phyloP scores from a whole-genome alignment of 441 rosid genomes.

The Heliophila coronopifolia region DNA sequence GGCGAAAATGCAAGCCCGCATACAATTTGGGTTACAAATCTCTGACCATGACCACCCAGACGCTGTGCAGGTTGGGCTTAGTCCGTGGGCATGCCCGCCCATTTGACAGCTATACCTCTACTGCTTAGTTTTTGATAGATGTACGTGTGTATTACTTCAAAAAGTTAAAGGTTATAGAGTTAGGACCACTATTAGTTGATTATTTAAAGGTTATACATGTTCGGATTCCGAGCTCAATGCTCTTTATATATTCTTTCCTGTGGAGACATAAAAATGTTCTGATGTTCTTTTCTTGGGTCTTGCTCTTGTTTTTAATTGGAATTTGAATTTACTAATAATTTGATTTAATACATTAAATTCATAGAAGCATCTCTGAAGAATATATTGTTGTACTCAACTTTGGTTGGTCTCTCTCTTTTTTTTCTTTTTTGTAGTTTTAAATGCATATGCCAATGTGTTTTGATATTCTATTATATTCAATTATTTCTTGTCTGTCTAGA shows the following conservation, averaged over 20 bases:
- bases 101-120: no score
- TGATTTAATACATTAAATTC: neutral
- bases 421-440: neutral
- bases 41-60: no score
- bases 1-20: no score
- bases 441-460: neutral
- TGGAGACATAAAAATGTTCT: neutral
- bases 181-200: neutral
- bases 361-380: neutral
- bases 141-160: neutral
- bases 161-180: neutral
- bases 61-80: no score
- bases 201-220: neutral
- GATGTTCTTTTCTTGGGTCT: neutral
- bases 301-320: neutral
- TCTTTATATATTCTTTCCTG: neutral
- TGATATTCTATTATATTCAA: constrained; percentile 1
- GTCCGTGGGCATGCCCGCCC: no score
- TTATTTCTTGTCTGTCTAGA: constrained; percentile 33
- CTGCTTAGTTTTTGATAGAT: neutral
- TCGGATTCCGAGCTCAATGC: neutral
- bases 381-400: neutral
- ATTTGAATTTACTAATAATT: neutral
- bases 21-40: no score
- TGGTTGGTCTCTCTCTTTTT: neutral